Conservation (phyloP, 148 eudicot genomes). For the Chenopodium quinoa region DNA sequence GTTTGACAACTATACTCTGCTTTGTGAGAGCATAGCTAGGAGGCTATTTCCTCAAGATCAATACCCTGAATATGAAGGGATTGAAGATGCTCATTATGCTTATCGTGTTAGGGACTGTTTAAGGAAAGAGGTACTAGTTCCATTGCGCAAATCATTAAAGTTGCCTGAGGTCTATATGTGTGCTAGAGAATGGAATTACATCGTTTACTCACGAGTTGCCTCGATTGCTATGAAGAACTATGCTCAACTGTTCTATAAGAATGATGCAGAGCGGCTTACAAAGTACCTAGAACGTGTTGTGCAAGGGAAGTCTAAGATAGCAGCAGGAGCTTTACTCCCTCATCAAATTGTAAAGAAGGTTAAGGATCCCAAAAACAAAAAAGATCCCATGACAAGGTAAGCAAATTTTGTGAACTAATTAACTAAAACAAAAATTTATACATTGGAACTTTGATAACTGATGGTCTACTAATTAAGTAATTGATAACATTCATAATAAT, state of each 20-base stretch:
- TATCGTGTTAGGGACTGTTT: conserved; percentile 39
- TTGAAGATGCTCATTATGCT: conserved; percentile 44
- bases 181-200: conserved; percentile 34
- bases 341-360: conserved; percentile 38
- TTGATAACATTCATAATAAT: too few relatives aligned
- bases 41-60: conserved; percentile 38
- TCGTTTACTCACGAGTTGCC: conserved; percentile 41
- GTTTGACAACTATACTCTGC: conserved; percentile 4
- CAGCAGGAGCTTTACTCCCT: conserved; percentile 55
- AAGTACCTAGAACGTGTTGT: conserved; percentile 38
- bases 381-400: background rate
- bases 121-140: conserved; percentile 53
- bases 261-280: conserved; percentile 33
- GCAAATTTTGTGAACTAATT: too few relatives aligned
- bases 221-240: conserved; percentile 54
- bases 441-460: background rate
- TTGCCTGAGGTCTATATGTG: conserved; percentile 50
- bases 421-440: background rate
- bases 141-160: conserved; percentile 36
- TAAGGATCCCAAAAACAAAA: background rate
- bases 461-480: too few relatives aligned
- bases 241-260: conserved; percentile 25
- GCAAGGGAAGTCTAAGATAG: conserved; percentile 39
- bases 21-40: conserved; percentile 31
- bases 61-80: conserved; percentile 30